Conservation (phyloP, 441 rosid genomes). For the Heliophila coronopifolia region DNA sequence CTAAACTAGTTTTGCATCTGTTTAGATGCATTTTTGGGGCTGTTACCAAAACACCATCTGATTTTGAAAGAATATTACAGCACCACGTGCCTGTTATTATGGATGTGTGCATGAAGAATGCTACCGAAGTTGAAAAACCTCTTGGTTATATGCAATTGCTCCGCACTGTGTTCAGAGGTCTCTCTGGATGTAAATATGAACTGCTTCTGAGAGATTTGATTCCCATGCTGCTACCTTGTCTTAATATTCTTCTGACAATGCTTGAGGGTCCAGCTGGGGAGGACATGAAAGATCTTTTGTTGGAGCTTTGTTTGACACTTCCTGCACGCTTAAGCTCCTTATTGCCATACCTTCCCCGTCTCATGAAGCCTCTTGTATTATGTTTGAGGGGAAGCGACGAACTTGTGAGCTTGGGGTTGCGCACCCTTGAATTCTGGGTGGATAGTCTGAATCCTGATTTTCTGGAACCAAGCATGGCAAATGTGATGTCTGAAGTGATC, state of each 20-base stretch:
- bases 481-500: constrained; percentile 96
- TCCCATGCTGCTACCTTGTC: constrained; percentile 87
- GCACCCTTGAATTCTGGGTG: constrained; percentile 99
- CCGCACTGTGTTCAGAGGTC: constrained; percentile 84
- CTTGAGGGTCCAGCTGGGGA: constrained; percentile 98
- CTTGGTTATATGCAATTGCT: constrained; percentile 94
- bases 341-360: constrained; percentile 87
- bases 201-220: constrained; percentile 81
- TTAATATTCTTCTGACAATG: constrained; percentile 90
- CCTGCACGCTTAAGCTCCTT: constrained; percentile 98
- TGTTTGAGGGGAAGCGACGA: constrained; percentile 90
- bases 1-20: constrained; percentile 88
- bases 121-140: constrained; percentile 91
- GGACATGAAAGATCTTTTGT: constrained; percentile 85
- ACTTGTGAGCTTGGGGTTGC: constrained; percentile 80
- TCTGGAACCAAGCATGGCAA: constrained; percentile 97
- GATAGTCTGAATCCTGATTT: constrained; percentile 99
- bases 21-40: constrained; percentile 91
- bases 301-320: constrained; percentile 89
- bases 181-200: constrained; percentile 89
- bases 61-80: constrained; percentile 92
- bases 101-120: constrained; percentile 96
- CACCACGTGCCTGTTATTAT: constrained; percentile 92
- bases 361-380: constrained; percentile 93
- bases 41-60: constrained; percentile 83